These are phyloP conservation scores for Favolaschia claudopus DNA, from an alignment of 768 basidiomycete genomes.

Conservation along the genomic window DNA sequence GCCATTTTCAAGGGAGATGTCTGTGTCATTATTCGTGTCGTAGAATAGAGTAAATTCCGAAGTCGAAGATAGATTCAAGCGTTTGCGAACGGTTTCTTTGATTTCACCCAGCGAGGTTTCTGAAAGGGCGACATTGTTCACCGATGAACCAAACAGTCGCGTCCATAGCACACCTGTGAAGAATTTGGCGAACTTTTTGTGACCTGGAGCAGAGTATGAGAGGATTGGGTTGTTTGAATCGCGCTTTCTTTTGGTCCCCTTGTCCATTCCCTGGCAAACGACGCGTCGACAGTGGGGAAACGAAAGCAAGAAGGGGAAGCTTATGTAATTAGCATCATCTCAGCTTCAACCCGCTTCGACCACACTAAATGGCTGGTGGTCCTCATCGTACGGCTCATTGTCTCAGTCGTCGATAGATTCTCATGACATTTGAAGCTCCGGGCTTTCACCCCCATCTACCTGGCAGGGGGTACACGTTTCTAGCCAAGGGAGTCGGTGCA, in stretches of 20 bases:
- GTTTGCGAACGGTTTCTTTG: constrained; percentile 64
- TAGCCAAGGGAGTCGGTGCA: constrained; percentile 88
- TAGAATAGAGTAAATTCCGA: constrained; percentile 59
- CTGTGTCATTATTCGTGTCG: constrained; percentile 55
- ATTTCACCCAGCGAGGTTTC: constrained; percentile 69
- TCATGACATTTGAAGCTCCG: constrained; percentile 50
- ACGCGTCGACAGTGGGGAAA: constrained; percentile 17
- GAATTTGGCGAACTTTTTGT: constrained; percentile 58
- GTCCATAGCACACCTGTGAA: constrained; percentile 53
- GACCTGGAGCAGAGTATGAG: constrained; percentile 48
- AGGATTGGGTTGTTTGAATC: constrained; percentile 50
- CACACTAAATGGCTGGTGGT: constrained; percentile 41
- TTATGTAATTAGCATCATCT: constrained; percentile 3
- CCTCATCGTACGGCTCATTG: constrained; percentile 38
- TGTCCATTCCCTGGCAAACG: constrained; percentile 39
- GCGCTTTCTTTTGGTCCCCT: constrained; percentile 52
- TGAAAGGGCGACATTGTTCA: constrained; percentile 33
- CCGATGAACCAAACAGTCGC: constrained; percentile 2
- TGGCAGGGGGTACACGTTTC: constrained; percentile 74
- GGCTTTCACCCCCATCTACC: constrained; percentile 93
- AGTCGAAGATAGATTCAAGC: constrained; percentile 58
- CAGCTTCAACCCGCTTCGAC: not conserved
- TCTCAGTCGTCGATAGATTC: not conserved
- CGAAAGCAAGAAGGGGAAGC: constrained; percentile 9
- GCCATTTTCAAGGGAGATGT: constrained; percentile 84